phyloP scores from a whole-genome alignment of 2,329 filamentous ascomycete species.

The Bretziella fagacearum region DNA sequence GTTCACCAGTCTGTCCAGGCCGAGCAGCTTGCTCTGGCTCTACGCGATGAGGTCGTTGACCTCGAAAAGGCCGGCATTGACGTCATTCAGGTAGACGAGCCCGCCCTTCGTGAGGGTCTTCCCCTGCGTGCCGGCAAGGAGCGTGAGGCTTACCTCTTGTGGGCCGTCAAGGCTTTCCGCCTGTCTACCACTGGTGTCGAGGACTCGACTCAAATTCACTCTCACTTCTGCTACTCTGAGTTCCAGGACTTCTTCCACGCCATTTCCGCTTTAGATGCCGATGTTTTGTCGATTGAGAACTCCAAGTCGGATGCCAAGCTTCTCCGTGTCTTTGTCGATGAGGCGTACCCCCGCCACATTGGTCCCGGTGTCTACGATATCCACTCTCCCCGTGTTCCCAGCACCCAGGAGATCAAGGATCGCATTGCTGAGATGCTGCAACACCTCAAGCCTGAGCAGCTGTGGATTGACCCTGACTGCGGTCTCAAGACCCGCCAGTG shows the following conservation, averaged over 20 bases:
- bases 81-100: conserved; percentile 99
- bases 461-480: conserved; percentile 99
- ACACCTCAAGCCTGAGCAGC: conserved; percentile 93
- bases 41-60: conserved; percentile 95
- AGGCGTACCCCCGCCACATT: conserved; percentile 94
- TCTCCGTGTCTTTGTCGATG: conserved; percentile 94
- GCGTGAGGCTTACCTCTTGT: conserved; percentile 90
- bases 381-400: conserved; percentile 94
- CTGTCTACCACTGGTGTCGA: conserved; percentile 83
- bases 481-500: conserved; percentile 98
- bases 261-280: conserved; percentile 92
- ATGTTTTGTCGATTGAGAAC: conserved; percentile 99
- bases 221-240: conserved; percentile 99
- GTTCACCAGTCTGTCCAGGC: conserved; percentile 98
- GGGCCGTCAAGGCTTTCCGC: conserved; percentile 97
- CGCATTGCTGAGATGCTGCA: conserved; percentile 95
- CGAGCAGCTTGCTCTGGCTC: conserved; percentile 93
- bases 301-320: conserved; percentile 99
- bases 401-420: conserved; percentile 96
- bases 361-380: conserved; percentile 99
- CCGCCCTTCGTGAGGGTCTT: conserved; percentile 96
- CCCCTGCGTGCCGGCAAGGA: conserved; percentile 86
- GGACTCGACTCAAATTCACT: conserved; percentile 98
- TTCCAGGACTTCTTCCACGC: conserved; percentile 99
- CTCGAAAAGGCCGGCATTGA: conserved; percentile 92